phyloP scores from a whole-genome alignment of 2,329 filamentous ascomycete species.

The Fusarium poae region DNA sequence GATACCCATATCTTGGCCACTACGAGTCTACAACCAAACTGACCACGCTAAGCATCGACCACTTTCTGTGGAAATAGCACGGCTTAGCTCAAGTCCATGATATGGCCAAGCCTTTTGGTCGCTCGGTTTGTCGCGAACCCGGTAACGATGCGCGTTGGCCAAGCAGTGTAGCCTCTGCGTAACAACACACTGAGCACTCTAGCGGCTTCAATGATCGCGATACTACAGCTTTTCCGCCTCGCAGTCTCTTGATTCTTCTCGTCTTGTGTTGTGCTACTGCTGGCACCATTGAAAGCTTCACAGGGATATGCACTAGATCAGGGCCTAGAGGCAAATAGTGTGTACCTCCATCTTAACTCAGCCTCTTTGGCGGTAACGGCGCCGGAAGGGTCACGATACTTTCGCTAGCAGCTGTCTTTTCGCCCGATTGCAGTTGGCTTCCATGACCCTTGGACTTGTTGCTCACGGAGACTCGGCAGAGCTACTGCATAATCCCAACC shows the following conservation, averaged over 20 bases:
- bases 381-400: slow-evolving; percentile 13
- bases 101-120: slow-evolving; percentile 35
- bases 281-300: slow-evolving; percentile 6
- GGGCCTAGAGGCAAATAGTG: slow-evolving; percentile 17
- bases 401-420: slow-evolving; percentile 15
- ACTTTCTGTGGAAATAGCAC: slow-evolving; percentile 14
- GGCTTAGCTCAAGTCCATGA: slow-evolving; percentile 22
- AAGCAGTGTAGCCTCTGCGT: slow-evolving; percentile 12
- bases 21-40: neutral
- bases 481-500: slow-evolving; percentile 22
- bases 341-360: slow-evolving; percentile 17
- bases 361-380: slow-evolving; percentile 24
- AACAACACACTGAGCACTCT: neutral
- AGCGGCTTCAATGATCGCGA: neutral
- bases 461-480: slow-evolving; percentile 28
- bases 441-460: slow-evolving; percentile 25
- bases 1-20: neutral
- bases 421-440: slow-evolving; percentile 32
- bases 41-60: neutral
- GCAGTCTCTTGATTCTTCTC: neutral
- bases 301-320: slow-evolving; percentile 1
- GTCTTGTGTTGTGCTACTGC: neutral
- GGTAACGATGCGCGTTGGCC: slow-evolving; percentile 30
- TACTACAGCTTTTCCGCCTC: slow-evolving; percentile 15
- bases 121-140: slow-evolving; percentile 21